Evolutionary conservation across 2,329 filamentous ascomycete genomes (phyloP).

Genomic region (Apiospora aurea): DNA sequence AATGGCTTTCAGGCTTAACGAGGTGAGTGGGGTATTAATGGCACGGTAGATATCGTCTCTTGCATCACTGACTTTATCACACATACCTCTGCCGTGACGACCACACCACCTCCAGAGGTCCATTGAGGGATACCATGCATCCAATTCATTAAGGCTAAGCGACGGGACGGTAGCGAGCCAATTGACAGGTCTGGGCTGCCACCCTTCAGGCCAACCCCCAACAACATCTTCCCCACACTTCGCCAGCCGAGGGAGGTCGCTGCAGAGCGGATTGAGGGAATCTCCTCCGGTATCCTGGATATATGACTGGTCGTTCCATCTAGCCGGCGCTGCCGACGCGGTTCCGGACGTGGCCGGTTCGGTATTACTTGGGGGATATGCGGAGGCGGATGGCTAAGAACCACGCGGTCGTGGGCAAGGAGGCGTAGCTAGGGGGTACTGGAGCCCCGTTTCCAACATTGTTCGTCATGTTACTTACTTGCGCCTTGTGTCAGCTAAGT

Average conservation of each 20-base stretch:
- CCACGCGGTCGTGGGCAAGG: not conserved
- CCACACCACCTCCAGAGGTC: not conserved
- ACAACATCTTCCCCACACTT: not conserved
- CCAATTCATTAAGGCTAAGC: not conserved
- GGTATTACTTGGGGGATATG: slow-evolving; percentile 33
- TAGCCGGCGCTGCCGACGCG: slow-evolving; percentile 41
- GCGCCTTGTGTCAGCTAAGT: too few species aligned
- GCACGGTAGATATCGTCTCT: not conserved
- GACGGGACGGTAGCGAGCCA: not conserved
- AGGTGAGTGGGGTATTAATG: not conserved
- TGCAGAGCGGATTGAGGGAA: not conserved
- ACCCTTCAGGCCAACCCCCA: not conserved
- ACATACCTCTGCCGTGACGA: not conserved
- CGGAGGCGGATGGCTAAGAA: not conserved
- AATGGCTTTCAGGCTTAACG: not conserved
- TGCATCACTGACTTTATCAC: not conserved
- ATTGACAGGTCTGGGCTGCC: not conserved
- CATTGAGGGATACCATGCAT: not conserved
- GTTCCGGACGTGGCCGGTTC: slow-evolving; percentile 37
- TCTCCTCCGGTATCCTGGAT: not conserved
- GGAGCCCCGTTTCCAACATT: too few species aligned
- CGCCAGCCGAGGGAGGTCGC: not conserved
- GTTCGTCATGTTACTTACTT: too few species aligned
- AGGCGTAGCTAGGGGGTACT: too few species aligned
- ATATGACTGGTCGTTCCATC: slow-evolving; percentile 21